phyloP scores from a whole-genome alignment of 345 rosid genomes.

The Citrus australasica region DNA sequence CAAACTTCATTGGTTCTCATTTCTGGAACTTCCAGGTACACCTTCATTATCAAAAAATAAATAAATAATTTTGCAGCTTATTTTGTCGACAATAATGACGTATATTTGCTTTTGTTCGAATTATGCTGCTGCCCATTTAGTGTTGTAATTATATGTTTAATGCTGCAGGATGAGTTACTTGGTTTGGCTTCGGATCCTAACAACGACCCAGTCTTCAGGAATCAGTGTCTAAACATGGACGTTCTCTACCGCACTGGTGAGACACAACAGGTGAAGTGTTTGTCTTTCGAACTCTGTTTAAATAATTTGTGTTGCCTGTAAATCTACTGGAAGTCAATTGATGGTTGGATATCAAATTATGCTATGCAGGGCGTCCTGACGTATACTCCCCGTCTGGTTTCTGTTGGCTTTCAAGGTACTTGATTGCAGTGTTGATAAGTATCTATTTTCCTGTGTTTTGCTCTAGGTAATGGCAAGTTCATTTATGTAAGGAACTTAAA shows the following conservation, averaged over 20 bases:
- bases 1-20: slow-evolving; percentile 94
- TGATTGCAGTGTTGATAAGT: not conserved
- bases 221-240: slow-evolving; percentile 59
- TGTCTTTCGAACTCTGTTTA: not conserved
- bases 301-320: not conserved
- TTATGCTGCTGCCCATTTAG: not conserved
- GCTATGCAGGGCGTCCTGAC: slow-evolving; percentile 60
- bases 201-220: slow-evolving; percentile 62
- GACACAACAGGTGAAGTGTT: slow-evolving; percentile 51
- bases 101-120: not conserved
- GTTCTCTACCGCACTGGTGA: slow-evolving; percentile 83
- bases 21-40: slow-evolving; percentile 97
- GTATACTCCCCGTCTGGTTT: slow-evolving; percentile 81
- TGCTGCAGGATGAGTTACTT: slow-evolving; percentile 77
- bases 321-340: not conserved
- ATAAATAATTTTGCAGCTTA: too few species aligned
- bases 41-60: not conserved
- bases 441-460: not conserved
- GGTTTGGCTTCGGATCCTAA: slow-evolving; percentile 73
- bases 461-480: not conserved
- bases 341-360: not conserved
- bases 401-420: slow-evolving; percentile 79
- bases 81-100: not conserved
- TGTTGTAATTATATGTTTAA: not conserved
- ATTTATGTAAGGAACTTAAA: too few species aligned